A percentile compares a stretch with the other conserved stretches of the same genome.
These are phyloP conservation scores for Podaxis sp. DNA, from an alignment of 768 basidiomycete species.

Conservation along the genomic window DNA sequence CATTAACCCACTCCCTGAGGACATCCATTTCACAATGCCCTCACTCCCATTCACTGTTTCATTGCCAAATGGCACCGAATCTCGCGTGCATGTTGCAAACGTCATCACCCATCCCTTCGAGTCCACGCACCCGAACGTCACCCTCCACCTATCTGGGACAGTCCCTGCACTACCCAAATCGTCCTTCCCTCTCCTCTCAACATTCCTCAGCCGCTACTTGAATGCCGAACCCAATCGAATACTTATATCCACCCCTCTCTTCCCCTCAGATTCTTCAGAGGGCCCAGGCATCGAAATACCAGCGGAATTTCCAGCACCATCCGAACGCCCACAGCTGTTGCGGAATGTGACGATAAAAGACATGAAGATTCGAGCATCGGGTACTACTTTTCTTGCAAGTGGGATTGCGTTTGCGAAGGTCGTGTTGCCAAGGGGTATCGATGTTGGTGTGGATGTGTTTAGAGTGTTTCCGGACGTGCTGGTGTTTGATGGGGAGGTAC, in stretches of 20 bases:
- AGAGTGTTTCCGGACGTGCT: slow-evolving; percentile 74
- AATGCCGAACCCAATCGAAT: slow-evolving; percentile 57
- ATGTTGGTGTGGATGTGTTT: slow-evolving; percentile 60
- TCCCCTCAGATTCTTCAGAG: neutral
- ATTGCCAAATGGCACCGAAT: slow-evolving; percentile 33
- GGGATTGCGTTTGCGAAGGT: slow-evolving; percentile 65
- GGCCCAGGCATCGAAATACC: slow-evolving; percentile 45
- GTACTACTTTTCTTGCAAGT: slow-evolving; percentile 56
- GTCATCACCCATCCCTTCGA: slow-evolving; percentile 54
- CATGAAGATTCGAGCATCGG: slow-evolving; percentile 65
- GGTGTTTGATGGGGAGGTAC: slow-evolving; percentile 71
- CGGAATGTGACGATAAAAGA: slow-evolving; percentile 70
- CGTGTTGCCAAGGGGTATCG: slow-evolving; percentile 68
- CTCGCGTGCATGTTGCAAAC: slow-evolving; percentile 47
- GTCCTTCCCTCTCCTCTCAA: slow-evolving; percentile 46
- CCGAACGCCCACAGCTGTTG: slow-evolving; percentile 62
- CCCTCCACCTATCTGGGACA: slow-evolving; percentile 52
- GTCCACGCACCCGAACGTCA: slow-evolving; percentile 68
- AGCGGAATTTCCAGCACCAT: slow-evolving; percentile 63
- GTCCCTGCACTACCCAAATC: slow-evolving; percentile 50
- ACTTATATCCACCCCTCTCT: slow-evolving; percentile 52
- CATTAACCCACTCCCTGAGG: slow-evolving; percentile 53
- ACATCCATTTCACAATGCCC: slow-evolving; percentile 50
- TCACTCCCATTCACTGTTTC: slow-evolving; percentile 62
- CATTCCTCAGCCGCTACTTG: slow-evolving; percentile 64